phyloP scores from a whole-genome alignment of 2,329 filamentous ascomycete genomes.

The Calonectria honghensis region DNA sequence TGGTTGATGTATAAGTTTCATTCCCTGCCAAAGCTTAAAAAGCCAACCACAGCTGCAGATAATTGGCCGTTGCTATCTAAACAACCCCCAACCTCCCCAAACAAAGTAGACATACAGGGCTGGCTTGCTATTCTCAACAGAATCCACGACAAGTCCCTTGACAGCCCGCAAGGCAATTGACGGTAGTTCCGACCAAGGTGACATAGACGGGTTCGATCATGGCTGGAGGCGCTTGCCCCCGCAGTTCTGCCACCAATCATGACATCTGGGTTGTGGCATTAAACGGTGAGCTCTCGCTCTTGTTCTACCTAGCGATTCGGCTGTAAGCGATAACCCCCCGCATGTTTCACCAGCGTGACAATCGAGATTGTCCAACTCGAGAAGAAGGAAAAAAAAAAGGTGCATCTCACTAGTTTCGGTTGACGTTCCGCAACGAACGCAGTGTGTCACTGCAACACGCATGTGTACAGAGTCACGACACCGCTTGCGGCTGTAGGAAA shows the following conservation, averaged over 20 bases:
- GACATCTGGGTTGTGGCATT: too few relatives aligned
- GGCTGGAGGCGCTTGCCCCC: neutral
- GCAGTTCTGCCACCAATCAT: neutral
- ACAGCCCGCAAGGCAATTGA: neutral
- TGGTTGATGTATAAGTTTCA: neutral
- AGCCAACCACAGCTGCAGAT: neutral
- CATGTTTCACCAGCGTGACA: neutral
- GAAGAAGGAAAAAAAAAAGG: neutral
- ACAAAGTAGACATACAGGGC: neutral
- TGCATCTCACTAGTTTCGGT: neutral
- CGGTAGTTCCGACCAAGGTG: neutral
- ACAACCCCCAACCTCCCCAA: neutral
- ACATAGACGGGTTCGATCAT: neutral
- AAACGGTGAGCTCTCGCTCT: neutral
- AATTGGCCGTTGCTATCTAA: slow-evolving; percentile 3
- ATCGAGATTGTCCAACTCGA: neutral
- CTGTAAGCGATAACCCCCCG: neutral
- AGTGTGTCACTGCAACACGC: neutral
- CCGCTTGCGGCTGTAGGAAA: neutral
- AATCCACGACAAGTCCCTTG: neutral
- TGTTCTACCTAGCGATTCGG: neutral
- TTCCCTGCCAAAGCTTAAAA: neutral
- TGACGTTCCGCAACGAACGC: neutral
- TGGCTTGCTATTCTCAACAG: neutral
- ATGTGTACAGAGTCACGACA: slow-evolving; percentile 1